phyloP scores from a whole-genome alignment of 2,329 filamentous ascomycete genomes.

The Gremmenia infestans region DNA sequence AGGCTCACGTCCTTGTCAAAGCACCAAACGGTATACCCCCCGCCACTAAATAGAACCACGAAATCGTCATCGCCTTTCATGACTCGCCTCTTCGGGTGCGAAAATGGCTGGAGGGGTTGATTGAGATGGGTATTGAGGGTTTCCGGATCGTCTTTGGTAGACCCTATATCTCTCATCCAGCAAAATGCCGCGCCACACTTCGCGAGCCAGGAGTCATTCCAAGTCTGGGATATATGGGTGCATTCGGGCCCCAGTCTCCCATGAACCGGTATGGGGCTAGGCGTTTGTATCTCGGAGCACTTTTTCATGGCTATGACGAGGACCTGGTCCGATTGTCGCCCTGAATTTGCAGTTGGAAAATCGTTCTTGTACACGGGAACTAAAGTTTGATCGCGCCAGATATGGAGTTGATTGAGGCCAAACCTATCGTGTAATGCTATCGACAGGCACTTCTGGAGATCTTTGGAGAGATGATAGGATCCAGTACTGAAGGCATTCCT shows the following conservation, averaged over 20 bases:
- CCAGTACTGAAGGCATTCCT: constrained; percentile 4
- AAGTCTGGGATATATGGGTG: background rate
- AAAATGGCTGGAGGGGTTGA: background rate
- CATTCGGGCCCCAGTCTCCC: background rate
- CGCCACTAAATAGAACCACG: constrained; percentile 9
- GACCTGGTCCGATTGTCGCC: background rate
- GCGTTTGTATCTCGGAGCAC: background rate
- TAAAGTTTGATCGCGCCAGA: constrained; percentile 2
- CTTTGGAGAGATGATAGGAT: constrained; percentile 4
- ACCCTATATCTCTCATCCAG: background rate
- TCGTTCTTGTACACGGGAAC: background rate
- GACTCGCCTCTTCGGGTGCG: background rate
- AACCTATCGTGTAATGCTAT: background rate
- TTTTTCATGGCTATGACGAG: background rate
- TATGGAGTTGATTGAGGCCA: background rate
- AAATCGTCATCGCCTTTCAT: constrained; percentile 22
- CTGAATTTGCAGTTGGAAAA: background rate
- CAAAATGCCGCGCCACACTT: background rate
- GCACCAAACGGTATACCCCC: constrained; percentile 22
- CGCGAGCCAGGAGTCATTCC: background rate
- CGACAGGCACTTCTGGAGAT: background rate
- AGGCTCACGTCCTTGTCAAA: constrained; percentile 7
- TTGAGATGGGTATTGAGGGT: background rate
- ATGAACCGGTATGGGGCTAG: background rate
- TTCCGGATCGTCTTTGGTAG: background rate